Conservation (phyloP, 2,329 filamentous ascomycete species). For the Shiraia sp. region DNA sequence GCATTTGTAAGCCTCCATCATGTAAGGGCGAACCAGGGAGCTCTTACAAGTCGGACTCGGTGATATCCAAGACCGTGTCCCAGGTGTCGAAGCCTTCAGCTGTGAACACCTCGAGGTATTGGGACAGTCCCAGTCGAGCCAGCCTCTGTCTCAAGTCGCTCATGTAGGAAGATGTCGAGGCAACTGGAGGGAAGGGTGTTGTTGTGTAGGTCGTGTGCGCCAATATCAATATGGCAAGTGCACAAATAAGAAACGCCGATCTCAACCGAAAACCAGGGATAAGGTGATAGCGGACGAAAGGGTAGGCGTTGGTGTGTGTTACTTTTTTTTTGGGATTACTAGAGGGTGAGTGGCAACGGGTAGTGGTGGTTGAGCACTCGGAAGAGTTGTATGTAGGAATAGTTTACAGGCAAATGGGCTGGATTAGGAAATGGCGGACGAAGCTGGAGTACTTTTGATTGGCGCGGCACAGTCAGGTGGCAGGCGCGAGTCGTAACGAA, state of each 20-base stretch:
- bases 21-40: constrained; percentile 10
- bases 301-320: constrained; percentile 52
- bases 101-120: constrained; percentile 73
- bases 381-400: constrained; percentile 14
- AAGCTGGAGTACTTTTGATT: constrained; percentile 24
- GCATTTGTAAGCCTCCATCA: constrained; percentile 13
- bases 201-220: constrained; percentile 6
- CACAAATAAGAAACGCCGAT: not conserved
- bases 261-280: no score
- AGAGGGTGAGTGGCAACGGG: constrained; percentile 24
- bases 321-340: constrained; percentile 56
- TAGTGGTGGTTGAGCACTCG: constrained; percentile 5
- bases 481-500: constrained; percentile 30
- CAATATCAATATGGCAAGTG: constrained; percentile 5
- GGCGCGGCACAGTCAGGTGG: constrained; percentile 27
- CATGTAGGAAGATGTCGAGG: constrained; percentile 52
- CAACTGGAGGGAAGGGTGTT: constrained; percentile 1
- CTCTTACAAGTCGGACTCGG: constrained; percentile 77
- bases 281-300: not conserved
- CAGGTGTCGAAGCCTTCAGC: constrained; percentile 84
- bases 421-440: constrained; percentile 36
- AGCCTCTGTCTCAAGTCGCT: constrained; percentile 69
- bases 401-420: constrained; percentile 28
- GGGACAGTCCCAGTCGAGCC: constrained; percentile 74
- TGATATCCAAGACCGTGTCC: constrained; percentile 82